Conservation (phyloP, 257 asterid species). For the Solanum arcanum region DNA sequence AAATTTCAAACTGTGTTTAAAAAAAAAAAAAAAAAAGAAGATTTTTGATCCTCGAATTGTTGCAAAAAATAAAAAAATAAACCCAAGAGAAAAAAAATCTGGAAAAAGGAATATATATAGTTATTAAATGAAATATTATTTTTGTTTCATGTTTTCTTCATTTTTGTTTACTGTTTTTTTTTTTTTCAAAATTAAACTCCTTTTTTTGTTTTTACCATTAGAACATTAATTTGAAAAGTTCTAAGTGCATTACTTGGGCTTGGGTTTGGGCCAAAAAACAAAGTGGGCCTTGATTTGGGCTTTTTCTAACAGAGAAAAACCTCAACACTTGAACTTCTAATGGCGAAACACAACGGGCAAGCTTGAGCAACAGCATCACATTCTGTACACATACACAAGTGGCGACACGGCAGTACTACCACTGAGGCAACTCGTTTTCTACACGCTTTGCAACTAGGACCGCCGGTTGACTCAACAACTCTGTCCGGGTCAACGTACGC, state of each 20-base stretch:
- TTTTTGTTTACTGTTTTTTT: background rate
- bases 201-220: background rate
- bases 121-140: background rate
- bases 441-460: constrained; percentile 31
- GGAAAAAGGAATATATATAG: background rate
- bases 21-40: background rate
- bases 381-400: constrained; percentile 22
- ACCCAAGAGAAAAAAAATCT: background rate
- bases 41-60: background rate
- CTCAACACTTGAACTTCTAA: constrained; percentile 37
- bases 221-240: background rate
- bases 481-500: constrained; percentile 44
- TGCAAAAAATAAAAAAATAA: background rate
- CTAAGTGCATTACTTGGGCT: background rate
- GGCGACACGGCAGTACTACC: constrained; percentile 40
- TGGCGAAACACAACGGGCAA: constrained; percentile 26
- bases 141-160: background rate
- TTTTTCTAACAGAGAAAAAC: constrained; percentile 13
- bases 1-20: constrained; percentile 7
- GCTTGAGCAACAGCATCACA: constrained; percentile 31
- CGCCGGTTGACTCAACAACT: constrained; percentile 18
- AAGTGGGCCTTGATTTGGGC: background rate
- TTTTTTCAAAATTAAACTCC: background rate
- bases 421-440: constrained; percentile 23
- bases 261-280: background rate